Base-by-base conservation (phyloP, 768 basidiomycete genomes). In the Suillus alpinus region DNA sequence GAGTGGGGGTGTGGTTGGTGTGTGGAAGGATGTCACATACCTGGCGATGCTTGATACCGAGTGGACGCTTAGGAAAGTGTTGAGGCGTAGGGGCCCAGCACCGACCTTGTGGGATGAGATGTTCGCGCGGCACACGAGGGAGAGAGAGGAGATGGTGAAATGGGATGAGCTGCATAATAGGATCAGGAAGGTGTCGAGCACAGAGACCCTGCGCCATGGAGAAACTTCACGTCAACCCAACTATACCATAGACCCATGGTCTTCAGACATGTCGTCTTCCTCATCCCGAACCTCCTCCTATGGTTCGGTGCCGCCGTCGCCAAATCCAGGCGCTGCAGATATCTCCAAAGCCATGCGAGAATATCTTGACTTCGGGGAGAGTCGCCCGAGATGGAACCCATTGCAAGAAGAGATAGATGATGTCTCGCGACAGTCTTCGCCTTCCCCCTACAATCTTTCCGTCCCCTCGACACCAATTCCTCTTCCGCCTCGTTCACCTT, bases 11-110 rank as follows among this genome's bases (percentile, higher is more conserved):
- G 62, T 80, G 59, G 76, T 75, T 1, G 57, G 66, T 2, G 72
- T 78, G 50, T 88, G 84, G 84, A 85, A 80, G 63, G 85, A 88
- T 61, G 81, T 83, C 29, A 85, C 83, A 1, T 83, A 83, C 64
- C 71, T 88, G 37, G 86, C 80, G 7, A 77, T 89, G 64, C 69
- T 89, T 57, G 86, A 82, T 50, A 87, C 83, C 0, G 86, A 88
- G 49, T 88, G 85, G 85, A 58, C 73, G 29, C 63, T 83, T 40
- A 77, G 71, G 20, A 57, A 62, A 13, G 69, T 65, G 23, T 47
- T 29, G 4, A 23, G 46, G 1, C 57, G 41, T 23, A 31, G 8
- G 18, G 2, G 9, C 6, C 73, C 79, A 0, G 77, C 79, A 0
- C 67, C 70, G 43, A 78, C 80, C 0, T 67, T 83, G 4, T 89